Base-by-base conservation (phyloP, 1,284 basidiomycete species). In the Rhodotorula sp. region DNA sequence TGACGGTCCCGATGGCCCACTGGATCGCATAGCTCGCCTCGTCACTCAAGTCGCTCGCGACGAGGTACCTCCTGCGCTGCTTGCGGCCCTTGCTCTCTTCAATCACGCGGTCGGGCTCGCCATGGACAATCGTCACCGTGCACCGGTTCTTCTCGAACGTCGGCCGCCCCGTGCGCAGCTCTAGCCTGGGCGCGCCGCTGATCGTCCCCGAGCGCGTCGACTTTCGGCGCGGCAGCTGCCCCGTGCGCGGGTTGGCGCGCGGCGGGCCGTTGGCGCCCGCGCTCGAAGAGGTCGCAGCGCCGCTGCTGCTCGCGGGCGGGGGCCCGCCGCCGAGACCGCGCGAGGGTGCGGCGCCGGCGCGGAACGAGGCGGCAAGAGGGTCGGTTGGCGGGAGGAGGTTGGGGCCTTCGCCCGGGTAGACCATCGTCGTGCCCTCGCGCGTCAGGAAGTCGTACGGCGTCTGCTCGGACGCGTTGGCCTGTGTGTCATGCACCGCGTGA, bases 1-100 rank as follows among this genome's bases (percentile, higher is more conserved):
- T 83, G 0, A 98, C 96, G 0, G 96, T 98, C 9, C 96, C 96
- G 72, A 98, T 95, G 1, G 91, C 93, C 75, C 75, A 76, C 67
- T 76, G 93, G 12, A 96, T 87, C 0, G 94, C 93, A 81, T 93
- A 97, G 50, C 90, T 85, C 81, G 88, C 90, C 84, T 97, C 94
- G 77, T 97, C 91, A 74, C 91, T 93, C 77, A 98, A 81, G 85
- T 99, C 96, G 79, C 92, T 96, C 4, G 93, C 91, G 25, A 98
- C 90, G 10, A 97, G 85, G 81, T 98, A 99, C 57, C 86, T 86
- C 78, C 88, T 88, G 54, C 87, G 85, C 77, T 88, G 88, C 73
- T 84, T 81, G 48, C 87, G 86, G 76, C 90, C 85, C 45, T 85
- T 45, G 10, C 49, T 86, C 25, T 81, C 83, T 68, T 82, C 78